These are phyloP conservation scores for Pelargonium myrrhifolium DNA, from an alignment of 441 rosid species.

Conservation along the genomic window DNA sequence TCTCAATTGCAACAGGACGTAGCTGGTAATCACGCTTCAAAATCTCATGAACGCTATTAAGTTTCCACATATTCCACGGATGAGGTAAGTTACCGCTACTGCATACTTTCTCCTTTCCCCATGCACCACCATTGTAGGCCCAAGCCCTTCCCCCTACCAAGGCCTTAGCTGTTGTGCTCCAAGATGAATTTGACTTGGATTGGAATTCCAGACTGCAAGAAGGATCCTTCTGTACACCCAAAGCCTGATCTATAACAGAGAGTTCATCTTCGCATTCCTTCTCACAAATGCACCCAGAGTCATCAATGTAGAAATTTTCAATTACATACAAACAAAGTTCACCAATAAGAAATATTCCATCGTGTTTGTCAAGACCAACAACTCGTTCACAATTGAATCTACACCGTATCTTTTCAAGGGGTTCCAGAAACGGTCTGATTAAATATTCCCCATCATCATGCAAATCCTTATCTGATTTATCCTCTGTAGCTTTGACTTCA, in stretches of 20 bases:
- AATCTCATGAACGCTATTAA: constrained; percentile 90
- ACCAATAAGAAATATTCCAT: constrained; percentile 96
- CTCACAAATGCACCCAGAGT: constrained; percentile 86
- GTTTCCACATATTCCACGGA: constrained; percentile 99
- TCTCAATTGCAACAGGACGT: constrained; percentile 99
- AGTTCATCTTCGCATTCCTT: constrained; percentile 97
- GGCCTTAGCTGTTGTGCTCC: constrained; percentile 54
- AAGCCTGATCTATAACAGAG: constrained; percentile 99
- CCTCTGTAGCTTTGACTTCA: constrained; percentile 54
- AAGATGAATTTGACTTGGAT: constrained; percentile 82
- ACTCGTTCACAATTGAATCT: constrained; percentile 97
- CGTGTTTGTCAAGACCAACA: constrained; percentile 97
- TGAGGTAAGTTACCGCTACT: constrained; percentile 83
- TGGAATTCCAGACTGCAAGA: constrained; percentile 71
- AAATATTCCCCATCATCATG: constrained; percentile 95
- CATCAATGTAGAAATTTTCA: constrained; percentile 89
- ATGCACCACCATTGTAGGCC: constrained; percentile 99
- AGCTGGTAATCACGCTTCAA: constrained; percentile 99
- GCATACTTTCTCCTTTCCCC: constrained; percentile 97
- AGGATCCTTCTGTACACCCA: constrained; percentile 94
- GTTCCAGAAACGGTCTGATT: constrained; percentile 97
- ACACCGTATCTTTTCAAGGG: constrained; percentile 83
- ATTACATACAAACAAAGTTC: constrained; percentile 87
- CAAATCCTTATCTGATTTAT: constrained; percentile 80
- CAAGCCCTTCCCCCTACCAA: constrained; percentile 95